Evolutionary conservation across 2,329 filamentous ascomycete genomes (phyloP).

Genomic region (Mollisiaceae sp.): DNA sequence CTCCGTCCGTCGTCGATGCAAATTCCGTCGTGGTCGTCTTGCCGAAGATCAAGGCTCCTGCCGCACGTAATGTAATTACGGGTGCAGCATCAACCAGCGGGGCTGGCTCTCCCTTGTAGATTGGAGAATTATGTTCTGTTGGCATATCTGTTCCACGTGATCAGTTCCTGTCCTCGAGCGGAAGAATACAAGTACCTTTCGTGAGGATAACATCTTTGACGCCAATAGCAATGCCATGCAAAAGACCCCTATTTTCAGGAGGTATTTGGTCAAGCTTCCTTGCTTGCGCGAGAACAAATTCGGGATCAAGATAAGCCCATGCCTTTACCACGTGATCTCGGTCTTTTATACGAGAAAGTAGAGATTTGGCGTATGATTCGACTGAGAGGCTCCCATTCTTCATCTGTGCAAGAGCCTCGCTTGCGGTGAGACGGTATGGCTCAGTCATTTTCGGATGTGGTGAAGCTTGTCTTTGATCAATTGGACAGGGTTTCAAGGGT

Average conservation of each 20-base stretch:
- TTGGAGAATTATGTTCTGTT: constrained; percentile 58
- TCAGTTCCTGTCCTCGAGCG: neutral
- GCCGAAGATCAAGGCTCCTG: constrained; percentile 62
- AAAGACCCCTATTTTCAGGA: constrained; percentile 52
- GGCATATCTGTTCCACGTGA: constrained; percentile 55
- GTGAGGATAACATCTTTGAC: constrained; percentile 66
- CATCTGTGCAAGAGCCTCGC: constrained; percentile 47
- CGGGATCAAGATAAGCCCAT: constrained; percentile 54
- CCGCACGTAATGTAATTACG: constrained; percentile 56
- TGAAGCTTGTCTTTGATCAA: neutral
- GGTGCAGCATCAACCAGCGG: constrained; percentile 57
- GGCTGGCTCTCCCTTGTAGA: constrained; percentile 53
- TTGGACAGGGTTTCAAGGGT: neutral
- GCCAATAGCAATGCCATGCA: constrained; percentile 63
- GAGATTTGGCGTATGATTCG: constrained; percentile 53
- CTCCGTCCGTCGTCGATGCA: constrained; percentile 58
- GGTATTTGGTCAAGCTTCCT: constrained; percentile 56
- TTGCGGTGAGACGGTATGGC: constrained; percentile 50
- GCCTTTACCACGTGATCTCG: constrained; percentile 54
- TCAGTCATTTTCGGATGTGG: constrained; percentile 37
- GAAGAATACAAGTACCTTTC: constrained; percentile 46
- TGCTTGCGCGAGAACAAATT: constrained; percentile 56
- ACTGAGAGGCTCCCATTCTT: constrained; percentile 51
- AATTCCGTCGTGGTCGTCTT: constrained; percentile 70
- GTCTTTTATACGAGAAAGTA: constrained; percentile 51